Conservation (phyloP, 805 yeast genomes). For the Ogataea nonfermentans region DNA sequence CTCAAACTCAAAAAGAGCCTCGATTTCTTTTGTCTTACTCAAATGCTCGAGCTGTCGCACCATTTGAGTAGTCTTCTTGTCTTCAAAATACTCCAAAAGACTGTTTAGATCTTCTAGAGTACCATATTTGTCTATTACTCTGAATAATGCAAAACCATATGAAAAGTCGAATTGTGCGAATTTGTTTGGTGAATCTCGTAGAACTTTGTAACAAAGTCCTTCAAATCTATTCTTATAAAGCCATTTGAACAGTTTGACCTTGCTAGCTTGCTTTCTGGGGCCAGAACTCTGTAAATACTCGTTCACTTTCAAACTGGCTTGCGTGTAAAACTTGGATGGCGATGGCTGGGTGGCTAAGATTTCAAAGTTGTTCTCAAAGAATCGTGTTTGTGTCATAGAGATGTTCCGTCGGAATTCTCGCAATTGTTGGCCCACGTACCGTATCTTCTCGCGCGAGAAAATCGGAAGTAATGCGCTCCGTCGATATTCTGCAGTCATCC, state of each 20-base stretch:
- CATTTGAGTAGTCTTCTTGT: slow-evolving; percentile 1
- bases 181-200: slow-evolving; percentile 6
- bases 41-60: slow-evolving; percentile 5
- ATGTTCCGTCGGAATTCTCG: slow-evolving; percentile 21
- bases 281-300: neutral
- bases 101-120: slow-evolving; percentile 16
- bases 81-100: slow-evolving; percentile 16
- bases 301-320: slow-evolving; percentile 7
- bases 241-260: slow-evolving; percentile 23
- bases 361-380: slow-evolving; percentile 28
- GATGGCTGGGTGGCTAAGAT: slow-evolving; percentile 13
- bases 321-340: neutral
- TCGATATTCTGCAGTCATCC: slow-evolving; percentile 3
- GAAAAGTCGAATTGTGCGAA: slow-evolving; percentile 18
- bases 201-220: slow-evolving; percentile 15
- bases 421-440: slow-evolving; percentile 10
- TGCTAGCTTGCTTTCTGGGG: slow-evolving; percentile 10
- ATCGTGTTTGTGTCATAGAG: slow-evolving; percentile 21
- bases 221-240: slow-evolving; percentile 20
- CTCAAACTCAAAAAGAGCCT: slow-evolving; percentile 1
- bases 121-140: slow-evolving; percentile 27
- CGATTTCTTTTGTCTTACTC: slow-evolving; percentile 1
- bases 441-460: slow-evolving; percentile 7
- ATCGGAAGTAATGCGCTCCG: slow-evolving; percentile 18
- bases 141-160: slow-evolving; percentile 12